phyloP scores from a whole-genome alignment of 2,329 filamentous ascomycete species.

The Alternaria triticimaculans region DNA sequence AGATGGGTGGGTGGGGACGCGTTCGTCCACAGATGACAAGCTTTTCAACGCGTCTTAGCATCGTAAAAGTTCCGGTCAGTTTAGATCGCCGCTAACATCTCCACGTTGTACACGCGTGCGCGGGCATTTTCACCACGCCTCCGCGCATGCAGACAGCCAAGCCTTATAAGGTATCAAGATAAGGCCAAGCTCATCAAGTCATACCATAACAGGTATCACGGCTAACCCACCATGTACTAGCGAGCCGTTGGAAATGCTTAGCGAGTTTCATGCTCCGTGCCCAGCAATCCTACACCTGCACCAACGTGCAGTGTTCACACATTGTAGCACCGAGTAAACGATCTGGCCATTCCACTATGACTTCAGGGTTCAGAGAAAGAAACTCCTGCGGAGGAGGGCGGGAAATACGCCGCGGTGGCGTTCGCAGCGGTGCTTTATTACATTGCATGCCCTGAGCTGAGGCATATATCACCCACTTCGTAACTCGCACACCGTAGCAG shows the following conservation, averaged over 20 bases:
- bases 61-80: background rate
- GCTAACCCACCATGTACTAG: conserved; percentile 11
- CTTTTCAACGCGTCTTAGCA: conserved; percentile 7
- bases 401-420: conserved; percentile 20
- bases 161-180: conserved; percentile 21
- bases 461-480: conserved; percentile 25
- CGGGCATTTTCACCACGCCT: conserved; percentile 7
- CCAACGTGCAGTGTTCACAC: conserved; percentile 19
- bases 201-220: conserved; percentile 5
- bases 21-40: conserved; percentile 2
- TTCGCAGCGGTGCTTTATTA: conserved; percentile 43
- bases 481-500: conserved; percentile 28
- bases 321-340: conserved; percentile 8
- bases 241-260: conserved; percentile 27
- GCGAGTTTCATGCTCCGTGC: conserved; percentile 39
- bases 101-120: background rate
- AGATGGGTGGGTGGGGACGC: background rate
- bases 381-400: conserved; percentile 17
- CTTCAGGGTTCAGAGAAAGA: conserved; percentile 17
- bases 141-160: conserved; percentile 34
- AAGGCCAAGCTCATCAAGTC: conserved; percentile 24
- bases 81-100: background rate
- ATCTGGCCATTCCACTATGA: conserved; percentile 23
- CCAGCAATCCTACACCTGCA: conserved; percentile 12
- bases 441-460: conserved; percentile 32